A percentile compares a stretch with the other conserved stretches of the same genome.
Evolutionary conservation across 495 filamentous ascomycete species (phyloP).

Genomic region (Acidiella bohemica): DNA sequence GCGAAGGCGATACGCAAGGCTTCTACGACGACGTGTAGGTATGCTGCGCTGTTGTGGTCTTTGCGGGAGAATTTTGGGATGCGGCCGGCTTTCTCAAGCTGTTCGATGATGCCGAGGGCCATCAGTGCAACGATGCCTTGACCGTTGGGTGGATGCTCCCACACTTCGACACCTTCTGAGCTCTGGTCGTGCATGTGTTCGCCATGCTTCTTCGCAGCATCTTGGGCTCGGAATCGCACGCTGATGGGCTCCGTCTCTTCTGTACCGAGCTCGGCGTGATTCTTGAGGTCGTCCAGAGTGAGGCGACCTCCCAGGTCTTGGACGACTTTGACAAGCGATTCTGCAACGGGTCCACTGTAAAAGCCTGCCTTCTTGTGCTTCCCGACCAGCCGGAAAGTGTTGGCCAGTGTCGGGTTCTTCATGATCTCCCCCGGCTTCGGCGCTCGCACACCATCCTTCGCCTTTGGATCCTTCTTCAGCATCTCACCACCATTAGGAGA

Average conservation of each 20-base stretch:
- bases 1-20: constrained; percentile 83
- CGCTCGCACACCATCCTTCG: constrained; percentile 50
- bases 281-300: constrained; percentile 61
- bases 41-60: constrained; percentile 62
- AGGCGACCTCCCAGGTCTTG: constrained; percentile 65
- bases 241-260: constrained; percentile 75
- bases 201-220: constrained; percentile 35
- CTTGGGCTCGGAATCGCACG: constrained; percentile 59
- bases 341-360: constrained; percentile 72
- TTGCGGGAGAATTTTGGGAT: constrained; percentile 52
- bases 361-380: constrained; percentile 78
- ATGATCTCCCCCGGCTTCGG: constrained; percentile 79
- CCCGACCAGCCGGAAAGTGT: constrained; percentile 69
- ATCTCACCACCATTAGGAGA: constrained; percentile 79
- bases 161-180: constrained; percentile 59
- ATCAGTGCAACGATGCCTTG: constrained; percentile 93
- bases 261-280: constrained; percentile 58
- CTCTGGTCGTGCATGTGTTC: constrained; percentile 32
- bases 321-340: constrained; percentile 64
- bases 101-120: constrained; percentile 79
- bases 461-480: constrained; percentile 57
- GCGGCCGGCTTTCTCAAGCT: constrained; percentile 57
- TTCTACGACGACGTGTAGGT: constrained; percentile 86
- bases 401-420: constrained; percentile 67
- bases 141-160: constrained; percentile 97